Base-by-base conservation (phyloP, 179 eudicot species). In the Beta corolliflora region DNA sequence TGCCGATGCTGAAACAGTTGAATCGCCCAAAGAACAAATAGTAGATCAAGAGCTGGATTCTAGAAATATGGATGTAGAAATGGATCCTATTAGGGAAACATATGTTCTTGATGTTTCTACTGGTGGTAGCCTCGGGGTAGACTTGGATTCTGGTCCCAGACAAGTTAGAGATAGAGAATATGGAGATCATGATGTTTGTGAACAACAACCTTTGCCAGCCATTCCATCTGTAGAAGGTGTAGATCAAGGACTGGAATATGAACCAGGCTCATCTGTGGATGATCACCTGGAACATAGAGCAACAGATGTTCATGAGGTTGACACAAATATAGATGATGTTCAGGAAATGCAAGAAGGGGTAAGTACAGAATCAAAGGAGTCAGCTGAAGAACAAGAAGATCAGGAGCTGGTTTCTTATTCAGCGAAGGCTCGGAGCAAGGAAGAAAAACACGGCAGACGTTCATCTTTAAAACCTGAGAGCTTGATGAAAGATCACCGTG, bases 351-450 rank as follows among this genome's bases (percentile, higher is more conserved):
- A 45, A 15, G 65, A 75, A 69, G 71, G 63, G 29, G 25, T 1
- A 12, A 31, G 18, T 46, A 5, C 9, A 53, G 66, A 70, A 60
- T 56, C 10, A 45, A 54, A 36, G 50, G 70, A 45, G 9, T 58
- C 76, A 1, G 77, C 54, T 23, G 81, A 76, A 21, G 87, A 80
- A 56, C 86, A 68, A 63, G 65, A 52, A 76, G 86, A 83, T 69
- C 84, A 81, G 71, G 90, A 88, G 67, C 80, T 65, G 21, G 74
- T 82, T 83, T 65, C 82, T 82, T 81, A 74, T 79, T 77, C 83
- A 9, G 85, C 82, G 78, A 82, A 83, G 77, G 50, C 73, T 75
- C 77, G 23, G 77, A 76, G 36, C 77, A 78, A 73, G 80, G 88
- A 80, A 6, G 88, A 79, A 55, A 85, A 85, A 61, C 70, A 77